A percentile compares a stretch with the other conserved stretches of the same genome.
phyloP scores from a whole-genome alignment of 768 basidiomycete species.

The Boletus patriciae region DNA sequence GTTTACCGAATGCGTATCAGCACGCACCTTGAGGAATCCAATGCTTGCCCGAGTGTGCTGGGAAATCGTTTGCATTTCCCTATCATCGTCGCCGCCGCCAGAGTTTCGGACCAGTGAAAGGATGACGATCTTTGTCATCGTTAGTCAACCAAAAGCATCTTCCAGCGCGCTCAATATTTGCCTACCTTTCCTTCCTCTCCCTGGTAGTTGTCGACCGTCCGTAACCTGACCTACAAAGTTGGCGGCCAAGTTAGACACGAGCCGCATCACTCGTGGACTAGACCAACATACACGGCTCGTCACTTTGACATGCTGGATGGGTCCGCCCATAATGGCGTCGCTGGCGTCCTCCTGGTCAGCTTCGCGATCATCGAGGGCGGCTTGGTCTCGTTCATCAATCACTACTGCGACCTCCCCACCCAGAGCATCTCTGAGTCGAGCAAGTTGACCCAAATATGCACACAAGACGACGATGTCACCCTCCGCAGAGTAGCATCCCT shows the following conservation, averaged over 20 bases:
- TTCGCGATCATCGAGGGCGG: conserved; percentile 55
- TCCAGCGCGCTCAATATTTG: background rate
- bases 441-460: conserved; percentile 53
- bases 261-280: background rate
- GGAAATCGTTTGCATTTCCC: conserved; percentile 15
- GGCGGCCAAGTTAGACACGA: background rate
- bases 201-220: conserved; percentile 79
- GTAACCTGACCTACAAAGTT: conserved; percentile 53
- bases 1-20: background rate
- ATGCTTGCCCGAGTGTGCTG: conserved; percentile 42
- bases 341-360: conserved; percentile 36
- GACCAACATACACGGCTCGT: conserved; percentile 46
- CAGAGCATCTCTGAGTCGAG: conserved; percentile 44
- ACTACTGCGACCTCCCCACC: conserved; percentile 53
- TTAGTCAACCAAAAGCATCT: background rate
- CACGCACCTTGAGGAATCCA: conserved; percentile 68
- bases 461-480: conserved; percentile 57
- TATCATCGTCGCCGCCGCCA: conserved; percentile 45
- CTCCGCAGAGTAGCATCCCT: conserved; percentile 46
- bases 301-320: conserved; percentile 50
- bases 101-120: conserved; percentile 73
- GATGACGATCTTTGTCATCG: conserved; percentile 54
- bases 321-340: conserved; percentile 15
- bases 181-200: conserved; percentile 65
- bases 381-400: conserved; percentile 69